Base-by-base conservation (phyloP, 805 yeast genomes). In the Starmerella asiatica region DNA sequence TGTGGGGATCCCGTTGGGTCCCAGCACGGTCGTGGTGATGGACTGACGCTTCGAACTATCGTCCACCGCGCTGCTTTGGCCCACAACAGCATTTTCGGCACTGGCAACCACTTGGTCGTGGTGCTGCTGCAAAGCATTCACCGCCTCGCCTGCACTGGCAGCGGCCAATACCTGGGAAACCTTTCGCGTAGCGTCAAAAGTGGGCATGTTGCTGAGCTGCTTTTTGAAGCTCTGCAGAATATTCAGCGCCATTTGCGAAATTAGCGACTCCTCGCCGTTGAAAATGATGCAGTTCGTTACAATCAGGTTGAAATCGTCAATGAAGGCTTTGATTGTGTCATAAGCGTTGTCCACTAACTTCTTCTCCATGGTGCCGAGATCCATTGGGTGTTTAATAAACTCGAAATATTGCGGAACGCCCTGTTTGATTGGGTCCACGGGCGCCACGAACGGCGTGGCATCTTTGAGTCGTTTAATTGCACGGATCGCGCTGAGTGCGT, bases 341-440 rank as follows among this genome's bases (percentile, higher is more conserved):
- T 86, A 91, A 2, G 83, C 86, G 54, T 75, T 73, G 6, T 59
- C 73, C 30, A 56, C 66, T 29, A 86, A 62, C 60, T 86, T 88
- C 52, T 71, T 73, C 60, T 91, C 98, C 48, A 91, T 81, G 1
- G 96, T 84, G 3, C 86, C 71, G 26, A 91, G 65, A 58, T 88
- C 97, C 96, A 91, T 91, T 29, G 98, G 98, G 53, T 78, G 68
- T 48, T 72, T 69, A 53, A 91, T 75, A 54, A 73, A 75, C 52
- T 84, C 85, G 59, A 78, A 83, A 59, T 91, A 91, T 47, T 80
- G 75, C 3, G 98, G 98, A 40, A 91, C 81, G 54, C 86, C 84
- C 45, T 84, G 71, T 56, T 82, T 84, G 36, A 79, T 77, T 3
- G 73, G 80, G 58, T 91, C 97, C 17, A 91, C 98, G 0, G 98